A percentile compares a stretch with the other conserved stretches of the same genome.
These are phyloP conservation scores for Magnusiomyces clavatus DNA, from an alignment of 1,139 yeast genomes.

Conservation along the genomic window DNA sequence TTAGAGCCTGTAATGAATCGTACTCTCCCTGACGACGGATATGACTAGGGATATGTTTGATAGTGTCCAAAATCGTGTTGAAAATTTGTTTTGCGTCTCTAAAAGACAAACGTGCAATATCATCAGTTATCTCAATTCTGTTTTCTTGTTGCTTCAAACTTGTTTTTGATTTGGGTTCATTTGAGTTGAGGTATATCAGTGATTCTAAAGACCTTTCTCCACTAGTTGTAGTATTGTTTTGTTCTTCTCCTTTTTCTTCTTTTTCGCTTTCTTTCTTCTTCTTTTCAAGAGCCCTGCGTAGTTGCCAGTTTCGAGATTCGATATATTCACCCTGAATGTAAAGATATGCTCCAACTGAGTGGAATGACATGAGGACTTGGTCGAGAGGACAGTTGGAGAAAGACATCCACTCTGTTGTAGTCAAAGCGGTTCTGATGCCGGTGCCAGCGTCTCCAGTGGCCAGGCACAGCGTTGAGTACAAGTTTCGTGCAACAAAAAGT, in stretches of 20 bases:
- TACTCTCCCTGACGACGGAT: constrained; percentile 39
- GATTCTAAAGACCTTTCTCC: background rate
- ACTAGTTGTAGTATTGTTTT: background rate
- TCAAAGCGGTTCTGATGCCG: constrained; percentile 56
- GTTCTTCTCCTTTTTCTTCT: constrained; percentile 18
- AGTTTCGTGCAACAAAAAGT: constrained; percentile 63
- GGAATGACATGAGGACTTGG: constrained; percentile 53
- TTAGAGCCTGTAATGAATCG: constrained; percentile 64
- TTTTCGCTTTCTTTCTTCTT: constrained; percentile 26
- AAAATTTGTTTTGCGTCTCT: constrained; percentile 17
- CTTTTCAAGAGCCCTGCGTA: constrained; percentile 10
- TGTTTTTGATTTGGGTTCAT: too few species aligned
- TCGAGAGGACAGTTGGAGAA: constrained; percentile 62
- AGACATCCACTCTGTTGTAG: constrained; percentile 68
- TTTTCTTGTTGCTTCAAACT: too few species aligned
- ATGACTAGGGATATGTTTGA: constrained; percentile 43
- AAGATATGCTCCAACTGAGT: constrained; percentile 63
- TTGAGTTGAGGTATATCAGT: too few species aligned
- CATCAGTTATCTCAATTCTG: constrained; percentile 22
- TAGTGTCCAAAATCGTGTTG: constrained; percentile 41
- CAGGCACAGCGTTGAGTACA: constrained; percentile 59
- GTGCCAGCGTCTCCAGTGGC: constrained; percentile 57
- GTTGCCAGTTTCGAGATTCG: constrained; percentile 36
- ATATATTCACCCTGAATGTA: constrained; percentile 64
- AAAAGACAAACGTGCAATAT: constrained; percentile 33